Conservation (phyloP, 2,329 filamentous ascomycete species). For the Epichloe sp. region DNA sequence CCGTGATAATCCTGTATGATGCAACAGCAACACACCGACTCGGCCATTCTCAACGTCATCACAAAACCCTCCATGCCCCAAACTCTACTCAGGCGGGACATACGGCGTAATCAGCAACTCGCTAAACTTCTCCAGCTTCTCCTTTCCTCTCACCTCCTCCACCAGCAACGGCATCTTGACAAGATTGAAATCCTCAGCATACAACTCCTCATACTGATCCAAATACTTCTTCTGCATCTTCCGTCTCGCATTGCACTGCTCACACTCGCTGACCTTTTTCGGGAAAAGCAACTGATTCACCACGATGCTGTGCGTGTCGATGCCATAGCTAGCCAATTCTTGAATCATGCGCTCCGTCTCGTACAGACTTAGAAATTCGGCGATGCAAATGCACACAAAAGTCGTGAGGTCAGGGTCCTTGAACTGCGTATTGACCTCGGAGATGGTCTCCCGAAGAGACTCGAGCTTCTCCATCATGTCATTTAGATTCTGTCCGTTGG, state of each 20-base stretch:
- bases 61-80: background rate
- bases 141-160: constrained; percentile 91
- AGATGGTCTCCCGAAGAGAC: constrained; percentile 79
- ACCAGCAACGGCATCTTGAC: constrained; percentile 95
- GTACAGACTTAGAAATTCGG: constrained; percentile 91
- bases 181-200: constrained; percentile 92
- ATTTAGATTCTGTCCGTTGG: constrained; percentile 83
- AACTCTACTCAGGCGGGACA: constrained; percentile 44
- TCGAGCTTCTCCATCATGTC: constrained; percentile 95
- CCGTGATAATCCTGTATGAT: background rate
- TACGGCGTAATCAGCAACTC: constrained; percentile 71
- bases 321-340: constrained; percentile 82
- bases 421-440: constrained; percentile 95
- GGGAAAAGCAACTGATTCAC: constrained; percentile 97
- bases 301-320: constrained; percentile 94
- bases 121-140: constrained; percentile 81
- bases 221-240: constrained; percentile 99
- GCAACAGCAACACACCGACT: background rate
- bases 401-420: constrained; percentile 93
- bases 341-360: constrained; percentile 99
- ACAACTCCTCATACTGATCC: constrained; percentile 95
- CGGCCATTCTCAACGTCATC: background rate
- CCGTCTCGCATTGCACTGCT: constrained; percentile 85
- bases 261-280: constrained; percentile 69
- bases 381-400: constrained; percentile 96